phyloP scores from a whole-genome alignment of 257 asterid genomes.

The Nicotiana tomentosiformis region DNA sequence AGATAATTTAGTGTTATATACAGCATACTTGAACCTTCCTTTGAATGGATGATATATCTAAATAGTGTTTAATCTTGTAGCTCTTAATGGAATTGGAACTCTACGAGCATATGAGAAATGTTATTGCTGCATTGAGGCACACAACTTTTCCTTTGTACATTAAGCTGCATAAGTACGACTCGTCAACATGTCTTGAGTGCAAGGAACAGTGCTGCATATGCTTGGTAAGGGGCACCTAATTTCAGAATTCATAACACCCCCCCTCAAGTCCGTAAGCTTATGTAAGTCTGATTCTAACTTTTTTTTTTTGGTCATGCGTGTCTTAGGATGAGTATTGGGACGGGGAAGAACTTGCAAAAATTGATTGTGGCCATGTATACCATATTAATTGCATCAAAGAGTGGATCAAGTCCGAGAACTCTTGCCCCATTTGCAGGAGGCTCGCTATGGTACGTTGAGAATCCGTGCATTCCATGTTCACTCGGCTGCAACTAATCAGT shows the following conservation, averaged over 20 bases:
- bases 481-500: background rate
- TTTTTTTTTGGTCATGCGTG: background rate
- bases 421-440: background rate
- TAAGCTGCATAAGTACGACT: background rate
- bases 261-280: background rate
- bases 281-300: background rate
- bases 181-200: background rate
- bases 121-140: background rate
- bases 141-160: background rate
- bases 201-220: background rate
- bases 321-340: background rate
- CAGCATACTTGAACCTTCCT: background rate
- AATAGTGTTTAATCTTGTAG: background rate
- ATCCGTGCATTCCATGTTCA: background rate
- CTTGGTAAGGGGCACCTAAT: background rate
- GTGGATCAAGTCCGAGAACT: background rate
- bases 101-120: background rate
- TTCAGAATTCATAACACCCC: background rate
- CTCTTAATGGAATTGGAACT: background rate
- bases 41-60: background rate
- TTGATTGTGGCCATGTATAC: background rate
- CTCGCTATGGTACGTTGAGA: background rate
- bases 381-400: background rate
- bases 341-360: background rate
- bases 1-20: background rate